phyloP scores from a whole-genome alignment of 225 moss, liverwort and hornwort genomes.

The Physcomitrellopsis africana region DNA sequence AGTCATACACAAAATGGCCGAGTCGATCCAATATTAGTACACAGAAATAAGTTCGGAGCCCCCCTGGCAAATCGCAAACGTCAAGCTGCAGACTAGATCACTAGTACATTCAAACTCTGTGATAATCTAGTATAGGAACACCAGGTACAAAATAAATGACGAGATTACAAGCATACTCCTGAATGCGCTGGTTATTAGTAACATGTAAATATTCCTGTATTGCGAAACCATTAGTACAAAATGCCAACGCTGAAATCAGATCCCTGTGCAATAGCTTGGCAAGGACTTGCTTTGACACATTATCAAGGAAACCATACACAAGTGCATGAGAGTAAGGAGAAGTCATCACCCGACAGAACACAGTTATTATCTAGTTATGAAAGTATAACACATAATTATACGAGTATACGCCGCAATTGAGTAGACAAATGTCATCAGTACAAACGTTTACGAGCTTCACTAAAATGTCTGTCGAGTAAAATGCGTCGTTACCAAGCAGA shows the following conservation, averaged over 20 bases:
- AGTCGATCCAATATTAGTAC: not conserved
- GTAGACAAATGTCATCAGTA: not conserved
- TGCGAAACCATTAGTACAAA: not conserved
- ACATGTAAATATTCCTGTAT: not conserved
- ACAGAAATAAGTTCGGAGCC: slow-evolving; percentile 5
- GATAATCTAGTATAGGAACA: slow-evolving; percentile 3
- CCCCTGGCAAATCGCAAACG: not conserved
- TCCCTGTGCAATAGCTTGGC: not conserved
- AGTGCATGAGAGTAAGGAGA: not conserved
- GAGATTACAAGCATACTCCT: slow-evolving; percentile 6
- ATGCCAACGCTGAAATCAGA: not conserved
- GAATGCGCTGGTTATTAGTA: not conserved
- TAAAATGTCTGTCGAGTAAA: not conserved
- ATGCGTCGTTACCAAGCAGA: too few relatives aligned
- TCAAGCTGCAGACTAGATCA: slow-evolving; percentile 16
- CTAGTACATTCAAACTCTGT: not conserved
- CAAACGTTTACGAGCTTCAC: slow-evolving; percentile 7
- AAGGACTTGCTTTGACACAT: not conserved
- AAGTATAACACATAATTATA: not conserved
- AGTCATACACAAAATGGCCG: slow-evolving; percentile 1
- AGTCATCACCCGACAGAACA: not conserved
- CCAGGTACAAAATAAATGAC: slow-evolving; percentile 9
- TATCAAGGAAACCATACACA: slow-evolving; percentile 17
- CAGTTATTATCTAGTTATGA: not conserved
- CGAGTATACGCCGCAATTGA: not conserved